phyloP scores from a whole-genome alignment of 2,329 filamentous ascomycete genomes.

The Fusarium sp. region DNA sequence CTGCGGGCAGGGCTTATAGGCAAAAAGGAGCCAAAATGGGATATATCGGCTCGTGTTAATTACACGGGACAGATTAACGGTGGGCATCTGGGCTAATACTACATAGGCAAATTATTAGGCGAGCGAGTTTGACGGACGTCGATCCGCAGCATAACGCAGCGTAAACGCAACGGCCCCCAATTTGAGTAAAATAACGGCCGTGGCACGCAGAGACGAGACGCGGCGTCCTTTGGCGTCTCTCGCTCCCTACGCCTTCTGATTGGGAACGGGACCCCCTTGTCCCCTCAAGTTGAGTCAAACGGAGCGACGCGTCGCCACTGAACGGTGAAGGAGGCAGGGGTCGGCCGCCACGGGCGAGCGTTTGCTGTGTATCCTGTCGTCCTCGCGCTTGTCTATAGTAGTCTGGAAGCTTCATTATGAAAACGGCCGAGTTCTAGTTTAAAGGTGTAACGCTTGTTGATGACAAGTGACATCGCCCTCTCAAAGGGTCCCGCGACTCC shows the following conservation, averaged over 20 bases:
- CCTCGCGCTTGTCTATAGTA: slow-evolving; percentile 21
- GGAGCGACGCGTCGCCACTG: slow-evolving; percentile 39
- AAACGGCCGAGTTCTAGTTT: slow-evolving; percentile 19
- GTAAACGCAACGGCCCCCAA: too few species aligned
- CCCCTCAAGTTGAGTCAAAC: slow-evolving; percentile 17
- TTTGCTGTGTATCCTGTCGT: slow-evolving; percentile 19
- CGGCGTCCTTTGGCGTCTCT: too few species aligned
- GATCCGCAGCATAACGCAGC: too few species aligned
- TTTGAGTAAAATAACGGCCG: too few species aligned
- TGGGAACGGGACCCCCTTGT: too few species aligned
- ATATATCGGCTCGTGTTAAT: slow-evolving; percentile 1
- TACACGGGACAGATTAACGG: background rate
- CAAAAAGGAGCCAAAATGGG: slow-evolving; percentile 31
- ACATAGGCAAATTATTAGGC: too few species aligned
- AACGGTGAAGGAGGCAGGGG: slow-evolving; percentile 29
- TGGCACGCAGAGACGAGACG: too few species aligned
- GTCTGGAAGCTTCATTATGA: slow-evolving; percentile 33
- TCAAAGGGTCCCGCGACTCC: background rate
- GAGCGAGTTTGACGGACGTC: too few species aligned
- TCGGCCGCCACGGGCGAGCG: slow-evolving; percentile 38
- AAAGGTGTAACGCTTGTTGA: slow-evolving; percentile 9
- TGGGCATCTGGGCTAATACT: too few species aligned
- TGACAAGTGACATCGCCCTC: slow-evolving; percentile 27
- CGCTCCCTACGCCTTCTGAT: too few species aligned
- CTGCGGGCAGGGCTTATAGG: too few species aligned